These are phyloP conservation scores for Teunomyces aglyptinius DNA, from an alignment of 805 yeast genomes.

Conservation along the genomic window DNA sequence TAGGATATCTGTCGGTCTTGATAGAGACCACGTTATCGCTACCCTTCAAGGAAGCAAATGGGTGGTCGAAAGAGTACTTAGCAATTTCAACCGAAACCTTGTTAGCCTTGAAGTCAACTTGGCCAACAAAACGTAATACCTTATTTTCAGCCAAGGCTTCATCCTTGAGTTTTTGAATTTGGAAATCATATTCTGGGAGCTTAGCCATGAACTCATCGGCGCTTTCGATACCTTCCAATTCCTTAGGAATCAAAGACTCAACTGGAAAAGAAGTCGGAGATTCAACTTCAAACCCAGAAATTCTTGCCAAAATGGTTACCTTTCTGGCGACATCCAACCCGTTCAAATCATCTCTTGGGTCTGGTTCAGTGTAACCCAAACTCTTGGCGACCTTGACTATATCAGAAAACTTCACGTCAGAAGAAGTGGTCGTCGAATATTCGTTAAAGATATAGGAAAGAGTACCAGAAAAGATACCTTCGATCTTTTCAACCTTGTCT, in stretches of 20 bases:
- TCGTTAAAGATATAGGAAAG: constrained; percentile 93
- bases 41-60: constrained; percentile 93
- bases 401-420: constrained; percentile 76
- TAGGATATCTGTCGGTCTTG: constrained; percentile 85
- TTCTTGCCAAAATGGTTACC: constrained; percentile 92
- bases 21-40: constrained; percentile 94
- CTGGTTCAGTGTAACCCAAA: constrained; percentile 97
- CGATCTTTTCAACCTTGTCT: constrained; percentile 85
- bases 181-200: constrained; percentile 80
- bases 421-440: constrained; percentile 67
- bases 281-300: constrained; percentile 80
- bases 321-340: constrained; percentile 99
- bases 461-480: constrained; percentile 96
- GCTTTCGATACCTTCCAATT: constrained; percentile 68
- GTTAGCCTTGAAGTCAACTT: constrained; percentile 71
- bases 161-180: constrained; percentile 71
- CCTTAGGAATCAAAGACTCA: constrained; percentile 87
- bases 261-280: constrained; percentile 93
- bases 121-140: constrained; percentile 92
- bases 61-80: constrained; percentile 84
- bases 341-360: constrained; percentile 97
- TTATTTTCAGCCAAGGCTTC: constrained; percentile 81
- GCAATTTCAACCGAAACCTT: constrained; percentile 83
- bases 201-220: constrained; percentile 77
- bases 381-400: constrained; percentile 85